Base-by-base conservation (phyloP, 306 rosid species). In the Fragaria iinumae region DNA sequence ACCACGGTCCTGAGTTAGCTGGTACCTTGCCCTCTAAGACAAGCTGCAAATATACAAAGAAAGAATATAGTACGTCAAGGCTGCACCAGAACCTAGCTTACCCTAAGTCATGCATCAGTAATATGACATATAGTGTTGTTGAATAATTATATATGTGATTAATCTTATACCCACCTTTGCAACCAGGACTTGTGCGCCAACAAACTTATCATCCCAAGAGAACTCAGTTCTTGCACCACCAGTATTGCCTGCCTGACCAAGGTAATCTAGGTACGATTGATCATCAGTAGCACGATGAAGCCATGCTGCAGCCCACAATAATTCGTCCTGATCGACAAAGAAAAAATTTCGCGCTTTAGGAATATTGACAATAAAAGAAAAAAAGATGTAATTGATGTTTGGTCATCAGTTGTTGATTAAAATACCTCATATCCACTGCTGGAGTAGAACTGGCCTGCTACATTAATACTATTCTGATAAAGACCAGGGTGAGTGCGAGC, bases 301-400 rank as follows among this genome's bases (percentile, higher is more conserved):
- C 93, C 96, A 91, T 41, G 90, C 87, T 41, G 93, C 87, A 23
- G 89, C 93, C 96, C 93, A 91, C 48, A 81, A 8, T 47, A 91
- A 34, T 56, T 91, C 93, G 21, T 89, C 92, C 93, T 91, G 20
- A 80, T 29, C 27, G 0, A 21, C 25, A 63, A 60, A 65, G 3
- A n/a, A 60, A 36, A 7, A 20, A 6, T 18, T 16, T 1, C 1
- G n/a, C 21, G 11, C 5, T 17, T 34, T 17, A 34, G 20, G 20
- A 32, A 29, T 71, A 29, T 27, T 21, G 36, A 71, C 18, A 9
- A 56, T 5, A 23, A 57, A 13, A 57, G 27, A 38, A 38, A 38
- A 21, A 4, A 23, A 11, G 14, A 20, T 21, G 29, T 56, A 17
- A 53, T 53, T 20, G 59, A 18, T 53, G 0, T 18, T 56, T 21